These are phyloP conservation scores for Tetrahymena elliotti DNA, from an alignment of 73 alveolate genomes.

Conservation along the genomic window DNA sequence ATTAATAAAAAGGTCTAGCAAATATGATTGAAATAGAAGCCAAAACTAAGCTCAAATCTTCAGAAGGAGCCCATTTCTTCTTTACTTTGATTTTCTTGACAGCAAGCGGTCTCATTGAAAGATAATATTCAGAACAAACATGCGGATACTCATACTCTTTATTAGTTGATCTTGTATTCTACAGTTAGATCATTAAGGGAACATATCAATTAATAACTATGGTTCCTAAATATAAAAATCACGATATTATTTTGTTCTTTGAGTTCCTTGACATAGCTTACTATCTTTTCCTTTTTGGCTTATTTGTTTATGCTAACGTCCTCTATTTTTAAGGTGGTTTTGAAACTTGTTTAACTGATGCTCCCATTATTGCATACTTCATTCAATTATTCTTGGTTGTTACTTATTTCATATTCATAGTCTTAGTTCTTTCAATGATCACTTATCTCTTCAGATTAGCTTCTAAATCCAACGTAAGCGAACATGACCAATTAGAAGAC, in stretches of 20 bases:
- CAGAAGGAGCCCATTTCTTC: constrained; percentile 39
- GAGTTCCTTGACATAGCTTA: constrained; percentile 21
- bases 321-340: background rate
- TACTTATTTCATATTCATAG: background rate
- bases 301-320: background rate
- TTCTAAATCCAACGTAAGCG: background rate
- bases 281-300: background rate
- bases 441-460: constrained; percentile 1
- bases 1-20: background rate
- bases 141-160: constrained; percentile 15
- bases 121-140: constrained; percentile 10
- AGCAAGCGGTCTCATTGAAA: constrained; percentile 34
- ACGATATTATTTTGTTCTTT: constrained; percentile 34
- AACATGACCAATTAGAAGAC: background rate
- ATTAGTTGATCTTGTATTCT: constrained; percentile 30
- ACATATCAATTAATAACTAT: constrained; percentile 25
- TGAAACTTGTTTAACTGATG: background rate
- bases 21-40: constrained; percentile 37
- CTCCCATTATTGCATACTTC: background rate
- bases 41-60: constrained; percentile 15
- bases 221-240: constrained; percentile 30
- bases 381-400: background rate
- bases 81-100: constrained; percentile 7
- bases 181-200: constrained; percentile 35
- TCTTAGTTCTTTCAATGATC: background rate